These are phyloP conservation scores for Solanum appendiculatum DNA, from an alignment of 257 asterid genomes.

Conservation along the genomic window DNA sequence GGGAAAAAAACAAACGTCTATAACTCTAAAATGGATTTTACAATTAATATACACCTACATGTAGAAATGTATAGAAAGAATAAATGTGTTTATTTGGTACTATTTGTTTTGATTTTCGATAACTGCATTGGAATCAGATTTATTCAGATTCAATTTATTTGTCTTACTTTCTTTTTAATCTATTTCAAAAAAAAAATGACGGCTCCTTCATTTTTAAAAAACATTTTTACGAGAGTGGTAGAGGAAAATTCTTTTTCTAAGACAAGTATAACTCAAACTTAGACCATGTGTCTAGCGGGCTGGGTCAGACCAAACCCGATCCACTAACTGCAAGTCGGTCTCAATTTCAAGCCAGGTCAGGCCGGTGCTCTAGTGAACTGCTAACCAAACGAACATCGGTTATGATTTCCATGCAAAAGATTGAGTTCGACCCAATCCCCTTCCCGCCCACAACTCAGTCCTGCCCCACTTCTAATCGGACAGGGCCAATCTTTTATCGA, in stretches of 20 bases:
- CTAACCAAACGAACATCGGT: neutral
- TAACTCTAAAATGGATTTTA: neutral
- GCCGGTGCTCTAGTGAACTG: too few species aligned
- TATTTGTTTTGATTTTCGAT: neutral
- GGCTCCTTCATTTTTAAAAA: too few species aligned
- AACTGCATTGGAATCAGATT: too few species aligned
- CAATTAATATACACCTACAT: neutral
- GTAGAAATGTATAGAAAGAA: neutral
- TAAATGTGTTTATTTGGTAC: neutral
- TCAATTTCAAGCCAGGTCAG: too few species aligned
- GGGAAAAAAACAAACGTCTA: neutral
- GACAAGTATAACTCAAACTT: neutral
- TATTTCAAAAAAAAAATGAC: too few species aligned
- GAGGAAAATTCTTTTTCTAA: too few species aligned
- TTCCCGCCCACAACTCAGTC: neutral
- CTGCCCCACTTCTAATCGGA: neutral
- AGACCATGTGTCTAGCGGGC: neutral
- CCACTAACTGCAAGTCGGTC: neutral
- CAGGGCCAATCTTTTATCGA: neutral
- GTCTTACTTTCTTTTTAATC: too few species aligned
- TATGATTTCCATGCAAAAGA: neutral
- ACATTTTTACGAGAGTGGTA: too few species aligned
- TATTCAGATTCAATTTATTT: too few species aligned
- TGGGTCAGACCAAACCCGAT: too few species aligned
- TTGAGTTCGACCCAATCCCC: neutral